Conservation (phyloP, 2,329 filamentous ascomycete genomes). For the Nothopassalora personata region DNA sequence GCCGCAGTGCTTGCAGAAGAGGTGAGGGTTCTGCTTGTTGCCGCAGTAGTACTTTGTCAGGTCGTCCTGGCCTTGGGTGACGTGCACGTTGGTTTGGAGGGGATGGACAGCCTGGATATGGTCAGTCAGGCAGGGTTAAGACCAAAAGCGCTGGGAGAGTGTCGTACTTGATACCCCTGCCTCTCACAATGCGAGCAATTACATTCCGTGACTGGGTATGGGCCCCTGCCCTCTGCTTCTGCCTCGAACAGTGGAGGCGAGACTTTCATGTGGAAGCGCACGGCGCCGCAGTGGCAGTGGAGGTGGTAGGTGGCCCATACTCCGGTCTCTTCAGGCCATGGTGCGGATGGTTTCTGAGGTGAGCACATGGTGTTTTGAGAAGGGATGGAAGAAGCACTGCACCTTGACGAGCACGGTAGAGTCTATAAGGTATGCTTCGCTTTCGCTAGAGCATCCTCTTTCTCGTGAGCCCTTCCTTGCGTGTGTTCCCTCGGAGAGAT, state of each 20-base stretch:
- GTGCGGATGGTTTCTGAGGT: not conserved
- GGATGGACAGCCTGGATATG: conserved; percentile 17
- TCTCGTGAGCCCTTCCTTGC: not conserved
- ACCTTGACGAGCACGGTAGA: not conserved
- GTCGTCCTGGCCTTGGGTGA: conserved; percentile 19
- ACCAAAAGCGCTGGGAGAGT: not conserved
- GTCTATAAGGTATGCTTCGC: not conserved
- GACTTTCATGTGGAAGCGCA: conserved; percentile 22
- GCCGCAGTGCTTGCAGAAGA: conserved; percentile 23
- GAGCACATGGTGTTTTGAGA: not conserved
- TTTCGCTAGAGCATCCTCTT: not conserved
- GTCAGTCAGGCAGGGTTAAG: not conserved
- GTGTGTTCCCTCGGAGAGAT: not conserved
- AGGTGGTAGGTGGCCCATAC: conserved; percentile 19
- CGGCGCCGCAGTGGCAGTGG: conserved; percentile 29
- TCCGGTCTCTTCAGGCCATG: conserved; percentile 17
- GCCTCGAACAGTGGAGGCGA: conserved; percentile 24
- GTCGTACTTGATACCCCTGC: conserved; percentile 11
- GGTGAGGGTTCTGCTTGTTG: conserved; percentile 18
- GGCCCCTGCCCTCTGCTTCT: conserved; percentile 11
- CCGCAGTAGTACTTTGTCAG: conserved; percentile 18
- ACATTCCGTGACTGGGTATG: conserved; percentile 22
- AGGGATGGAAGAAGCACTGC: too few species aligned
- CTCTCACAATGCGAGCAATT: conserved; percentile 25
- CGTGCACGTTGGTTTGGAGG: conserved; percentile 15